phyloP scores from a whole-genome alignment of 257 asterid genomes.

The Coffea eugenioides region DNA sequence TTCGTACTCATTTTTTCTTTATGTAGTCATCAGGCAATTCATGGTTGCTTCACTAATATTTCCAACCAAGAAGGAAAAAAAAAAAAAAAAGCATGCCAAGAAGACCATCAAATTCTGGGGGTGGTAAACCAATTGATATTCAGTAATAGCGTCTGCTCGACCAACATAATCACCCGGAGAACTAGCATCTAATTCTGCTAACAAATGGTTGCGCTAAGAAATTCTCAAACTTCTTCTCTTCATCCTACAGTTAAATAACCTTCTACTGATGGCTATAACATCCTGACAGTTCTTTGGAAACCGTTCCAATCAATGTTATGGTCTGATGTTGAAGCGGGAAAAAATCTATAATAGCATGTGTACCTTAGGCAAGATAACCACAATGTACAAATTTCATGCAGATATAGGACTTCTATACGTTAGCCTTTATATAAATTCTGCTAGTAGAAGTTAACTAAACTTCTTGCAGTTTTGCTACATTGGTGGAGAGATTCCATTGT shows the following conservation, averaged over 20 bases:
- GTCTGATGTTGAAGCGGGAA: neutral
- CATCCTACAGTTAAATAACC: neutral
- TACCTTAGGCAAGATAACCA: neutral
- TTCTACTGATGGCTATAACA: neutral
- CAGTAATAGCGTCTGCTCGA: neutral
- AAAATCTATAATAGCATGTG: neutral
- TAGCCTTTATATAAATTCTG: neutral
- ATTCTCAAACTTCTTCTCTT: neutral
- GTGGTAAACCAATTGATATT: neutral
- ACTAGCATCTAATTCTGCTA: neutral
- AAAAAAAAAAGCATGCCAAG: neutral
- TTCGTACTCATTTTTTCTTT: too few species aligned
- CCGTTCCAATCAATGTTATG: neutral
- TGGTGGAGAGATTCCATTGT: neutral
- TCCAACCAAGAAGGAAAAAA: neutral
- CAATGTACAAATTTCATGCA: neutral
- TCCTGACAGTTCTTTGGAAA: neutral
- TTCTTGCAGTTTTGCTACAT: neutral
- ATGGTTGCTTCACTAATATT: neutral
- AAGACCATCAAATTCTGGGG: neutral
- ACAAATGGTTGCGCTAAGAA: neutral
- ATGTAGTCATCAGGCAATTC: neutral
- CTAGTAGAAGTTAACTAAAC: too few species aligned
- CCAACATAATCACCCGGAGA: neutral
- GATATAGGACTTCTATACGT: neutral